These are phyloP conservation scores for Pseudozyma sp. DNA, from an alignment of 1,284 basidiomycete species.

Conservation along the genomic window DNA sequence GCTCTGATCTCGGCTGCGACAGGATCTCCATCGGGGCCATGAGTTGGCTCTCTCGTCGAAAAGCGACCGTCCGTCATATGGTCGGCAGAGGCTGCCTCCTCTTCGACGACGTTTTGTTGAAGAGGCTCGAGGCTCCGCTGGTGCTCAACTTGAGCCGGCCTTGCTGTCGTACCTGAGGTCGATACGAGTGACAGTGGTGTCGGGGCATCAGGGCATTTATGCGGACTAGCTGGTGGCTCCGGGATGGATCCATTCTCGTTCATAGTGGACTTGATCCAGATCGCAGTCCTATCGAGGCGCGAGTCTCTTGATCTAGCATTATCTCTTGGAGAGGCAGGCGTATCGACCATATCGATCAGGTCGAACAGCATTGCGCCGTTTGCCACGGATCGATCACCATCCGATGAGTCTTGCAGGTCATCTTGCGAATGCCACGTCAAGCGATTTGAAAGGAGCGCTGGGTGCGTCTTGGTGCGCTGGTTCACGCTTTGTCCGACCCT, in stretches of 20 bases:
- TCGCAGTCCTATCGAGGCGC: conserved; percentile 18
- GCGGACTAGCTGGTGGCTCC: background rate
- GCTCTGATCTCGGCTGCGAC: too few relatives aligned
- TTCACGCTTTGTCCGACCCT: too few relatives aligned
- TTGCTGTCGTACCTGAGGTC: background rate
- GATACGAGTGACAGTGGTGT: background rate
- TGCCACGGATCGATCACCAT: background rate
- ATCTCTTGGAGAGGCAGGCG: background rate
- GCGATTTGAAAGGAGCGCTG: background rate
- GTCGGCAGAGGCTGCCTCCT: too few relatives aligned
- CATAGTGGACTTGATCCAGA: conserved; percentile 29
- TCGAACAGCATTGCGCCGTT: conserved; percentile 2
- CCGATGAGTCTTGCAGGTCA: background rate
- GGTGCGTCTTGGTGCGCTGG: too few relatives aligned
- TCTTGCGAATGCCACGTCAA: background rate
- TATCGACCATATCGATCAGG: conserved; percentile 3
- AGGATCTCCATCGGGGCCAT: too few relatives aligned
- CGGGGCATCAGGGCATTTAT: background rate
- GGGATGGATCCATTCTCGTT: background rate
- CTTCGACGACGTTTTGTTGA: too few relatives aligned
- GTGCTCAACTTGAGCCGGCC: too few relatives aligned
- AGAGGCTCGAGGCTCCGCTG: too few relatives aligned
- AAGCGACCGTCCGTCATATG: too few relatives aligned
- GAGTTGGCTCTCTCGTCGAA: too few relatives aligned
- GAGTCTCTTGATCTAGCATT: conserved; percentile 5